Evolutionary conservation across 2,329 filamentous ascomycete genomes (phyloP).

Genomic region (Teratosphaeria nubilosa): DNA sequence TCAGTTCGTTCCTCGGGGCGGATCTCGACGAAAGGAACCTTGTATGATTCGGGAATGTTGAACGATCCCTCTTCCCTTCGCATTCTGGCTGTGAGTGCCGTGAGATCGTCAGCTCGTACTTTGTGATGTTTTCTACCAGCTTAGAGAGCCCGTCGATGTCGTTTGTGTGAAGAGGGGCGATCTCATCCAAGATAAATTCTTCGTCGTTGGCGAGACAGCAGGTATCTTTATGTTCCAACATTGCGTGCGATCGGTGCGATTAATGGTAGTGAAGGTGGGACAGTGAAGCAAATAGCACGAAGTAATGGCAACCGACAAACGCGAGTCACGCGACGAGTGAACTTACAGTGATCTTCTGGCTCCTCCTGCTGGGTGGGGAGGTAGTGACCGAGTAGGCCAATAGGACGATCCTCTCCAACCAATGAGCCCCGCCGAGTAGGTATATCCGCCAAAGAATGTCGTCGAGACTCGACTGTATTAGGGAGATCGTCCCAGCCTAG

Average conservation of each 20-base stretch:
- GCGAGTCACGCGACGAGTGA: not conserved
- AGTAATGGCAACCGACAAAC: not conserved
- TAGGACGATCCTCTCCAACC: constrained; percentile 9
- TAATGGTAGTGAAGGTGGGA: not conserved
- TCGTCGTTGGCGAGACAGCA: not conserved
- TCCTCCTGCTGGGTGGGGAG: not conserved
- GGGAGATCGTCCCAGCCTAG: constrained; percentile 53
- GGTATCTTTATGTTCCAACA: not conserved
- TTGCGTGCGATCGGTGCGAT: not conserved
- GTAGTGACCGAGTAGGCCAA: not conserved
- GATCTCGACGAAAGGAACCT: constrained; percentile 18
- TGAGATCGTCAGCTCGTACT: not conserved
- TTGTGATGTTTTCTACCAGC: not conserved
- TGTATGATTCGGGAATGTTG: constrained; percentile 20
- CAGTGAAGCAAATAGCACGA: not conserved
- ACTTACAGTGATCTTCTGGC: not conserved
- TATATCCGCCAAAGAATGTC: constrained; percentile 61
- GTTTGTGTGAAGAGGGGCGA: not conserved
- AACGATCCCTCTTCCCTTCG: constrained; percentile 3
- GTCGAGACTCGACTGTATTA: constrained; percentile 61
- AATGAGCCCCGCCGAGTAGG: constrained; percentile 28
- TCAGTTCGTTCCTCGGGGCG: constrained; percentile 12
- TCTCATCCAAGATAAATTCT: not conserved
- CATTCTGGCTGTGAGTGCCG: not conserved
- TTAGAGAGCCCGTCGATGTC: not conserved